phyloP scores from a whole-genome alignment of 805 yeast genomes.

The Candida boleticola region DNA sequence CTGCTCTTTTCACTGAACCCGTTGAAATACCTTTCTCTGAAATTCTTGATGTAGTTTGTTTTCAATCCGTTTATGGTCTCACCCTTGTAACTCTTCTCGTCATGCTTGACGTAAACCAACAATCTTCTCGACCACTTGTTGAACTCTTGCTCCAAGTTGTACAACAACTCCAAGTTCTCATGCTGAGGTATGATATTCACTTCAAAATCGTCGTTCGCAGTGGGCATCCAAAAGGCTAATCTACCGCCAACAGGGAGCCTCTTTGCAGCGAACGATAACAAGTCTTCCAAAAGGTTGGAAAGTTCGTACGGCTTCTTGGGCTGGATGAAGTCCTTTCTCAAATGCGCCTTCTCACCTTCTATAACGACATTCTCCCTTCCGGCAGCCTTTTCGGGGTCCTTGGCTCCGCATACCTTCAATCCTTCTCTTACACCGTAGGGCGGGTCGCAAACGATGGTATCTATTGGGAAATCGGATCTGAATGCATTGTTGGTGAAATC shows the following conservation, averaged over 20 bases:
- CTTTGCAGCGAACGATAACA: conserved; percentile 67
- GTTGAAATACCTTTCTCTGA: conserved; percentile 74
- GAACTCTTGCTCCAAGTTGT: conserved; percentile 82
- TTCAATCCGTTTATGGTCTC: conserved; percentile 43
- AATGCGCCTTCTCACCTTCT: conserved; percentile 74
- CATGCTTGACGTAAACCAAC: conserved; percentile 73
- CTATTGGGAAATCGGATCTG: conserved; percentile 59
- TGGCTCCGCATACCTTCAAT: conserved; percentile 86
- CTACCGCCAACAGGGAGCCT: conserved; percentile 76
- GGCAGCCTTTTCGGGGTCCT: conserved; percentile 58
- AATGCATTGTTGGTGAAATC: conserved; percentile 92
- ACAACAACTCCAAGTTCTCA: conserved; percentile 62
- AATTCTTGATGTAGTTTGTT: conserved; percentile 48
- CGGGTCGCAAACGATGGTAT: conserved; percentile 90
- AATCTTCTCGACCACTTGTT: conserved; percentile 91
- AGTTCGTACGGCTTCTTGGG: conserved; percentile 90
- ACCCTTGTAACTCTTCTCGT: conserved; percentile 44
- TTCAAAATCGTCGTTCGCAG: conserved; percentile 81
- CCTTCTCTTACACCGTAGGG: conserved; percentile 98
- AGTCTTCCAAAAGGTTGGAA: conserved; percentile 72
- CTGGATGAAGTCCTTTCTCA: conserved; percentile 80
- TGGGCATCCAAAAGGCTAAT: conserved; percentile 96
- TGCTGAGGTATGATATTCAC: conserved; percentile 77
- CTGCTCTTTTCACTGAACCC: conserved; percentile 51
- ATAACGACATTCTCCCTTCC: conserved; percentile 76